These are phyloP conservation scores for Chaetothyriales sp. DNA, from an alignment of 2,329 filamentous ascomycete genomes.

Conservation along the genomic window DNA sequence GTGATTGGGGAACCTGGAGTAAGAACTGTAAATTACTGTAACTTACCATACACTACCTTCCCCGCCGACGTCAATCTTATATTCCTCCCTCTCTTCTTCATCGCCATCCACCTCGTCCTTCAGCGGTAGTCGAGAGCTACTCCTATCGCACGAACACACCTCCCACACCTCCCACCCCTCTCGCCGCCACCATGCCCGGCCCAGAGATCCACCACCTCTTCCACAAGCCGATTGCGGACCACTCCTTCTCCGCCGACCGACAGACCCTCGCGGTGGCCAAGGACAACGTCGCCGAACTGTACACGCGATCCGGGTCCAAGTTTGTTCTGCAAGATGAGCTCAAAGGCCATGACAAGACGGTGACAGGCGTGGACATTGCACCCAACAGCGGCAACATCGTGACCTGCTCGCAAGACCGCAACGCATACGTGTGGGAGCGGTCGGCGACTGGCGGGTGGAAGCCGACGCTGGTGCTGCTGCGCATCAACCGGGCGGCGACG, in stretches of 20 bases:
- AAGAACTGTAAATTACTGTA: not conserved
- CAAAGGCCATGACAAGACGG: constrained; percentile 90
- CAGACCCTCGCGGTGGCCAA: constrained; percentile 77
- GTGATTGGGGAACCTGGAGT: too few species aligned
- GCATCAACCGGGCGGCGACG: constrained; percentile 91
- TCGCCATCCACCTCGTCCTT: not conserved
- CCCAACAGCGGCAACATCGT: constrained; percentile 84
- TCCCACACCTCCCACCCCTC: not conserved
- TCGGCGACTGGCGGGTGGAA: constrained; percentile 76
- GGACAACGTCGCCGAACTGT: constrained; percentile 81
- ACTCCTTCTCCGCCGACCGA: constrained; percentile 91
- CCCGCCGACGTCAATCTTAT: too few species aligned
- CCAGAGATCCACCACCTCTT: constrained; percentile 95
- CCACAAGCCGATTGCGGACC: constrained; percentile 88
- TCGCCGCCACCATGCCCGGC: constrained; percentile 56
- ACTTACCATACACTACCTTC: not conserved
- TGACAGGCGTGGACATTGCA: constrained; percentile 92
- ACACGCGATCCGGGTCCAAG: constrained; percentile 53
- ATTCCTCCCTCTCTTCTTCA: not conserved
- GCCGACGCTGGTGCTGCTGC: constrained; percentile 86
- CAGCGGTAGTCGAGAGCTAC: constrained; percentile 92
- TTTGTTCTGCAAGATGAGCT: constrained; percentile 84
- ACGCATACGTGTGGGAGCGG: constrained; percentile 95
- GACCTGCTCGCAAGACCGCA: constrained; percentile 94
- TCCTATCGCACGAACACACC: constrained; percentile 55